Percentiles rank a stretch among this genome's conserved stretches.
Conservation (phyloP, 2,329 filamentous ascomycete genomes). For the Zalaria obscura region DNA sequence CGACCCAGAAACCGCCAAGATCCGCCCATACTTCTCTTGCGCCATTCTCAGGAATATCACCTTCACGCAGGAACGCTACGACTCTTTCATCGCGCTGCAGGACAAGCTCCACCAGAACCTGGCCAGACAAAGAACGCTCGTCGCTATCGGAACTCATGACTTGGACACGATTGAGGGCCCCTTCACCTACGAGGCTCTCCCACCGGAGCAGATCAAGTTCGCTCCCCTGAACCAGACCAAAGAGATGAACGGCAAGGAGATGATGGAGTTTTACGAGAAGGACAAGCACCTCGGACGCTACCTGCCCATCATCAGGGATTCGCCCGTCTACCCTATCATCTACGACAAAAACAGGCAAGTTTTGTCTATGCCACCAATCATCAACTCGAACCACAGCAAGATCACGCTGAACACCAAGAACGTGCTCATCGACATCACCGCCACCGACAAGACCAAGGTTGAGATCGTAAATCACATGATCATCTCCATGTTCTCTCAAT, state of each 20-base stretch:
- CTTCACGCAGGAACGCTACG: constrained; percentile 82
- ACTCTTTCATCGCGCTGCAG: constrained; percentile 94
- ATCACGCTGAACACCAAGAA: constrained; percentile 85
- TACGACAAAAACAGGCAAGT: constrained; percentile 78
- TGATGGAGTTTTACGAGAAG: constrained; percentile 90
- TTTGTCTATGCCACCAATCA: constrained; percentile 91
- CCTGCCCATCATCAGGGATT: constrained; percentile 87
- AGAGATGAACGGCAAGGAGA: constrained; percentile 70
- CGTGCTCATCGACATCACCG: constrained; percentile 93
- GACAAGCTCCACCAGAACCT: constrained; percentile 97
- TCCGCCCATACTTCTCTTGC: constrained; percentile 78
- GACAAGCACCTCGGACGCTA: constrained; percentile 85
- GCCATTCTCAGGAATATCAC: constrained; percentile 82
- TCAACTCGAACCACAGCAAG: constrained; percentile 95
- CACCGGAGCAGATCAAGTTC: constrained; percentile 88
- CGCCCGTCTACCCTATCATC: constrained; percentile 88
- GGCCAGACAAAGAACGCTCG: constrained; percentile 79
- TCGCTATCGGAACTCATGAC: constrained; percentile 96
- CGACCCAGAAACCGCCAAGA: constrained; percentile 55
- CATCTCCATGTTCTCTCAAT: constrained; percentile 91
- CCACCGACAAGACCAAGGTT: constrained; percentile 88
- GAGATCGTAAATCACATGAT: constrained; percentile 93
- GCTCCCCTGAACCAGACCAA: constrained; percentile 80
- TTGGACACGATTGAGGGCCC: constrained; percentile 85
- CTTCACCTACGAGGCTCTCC: constrained; percentile 88